These are phyloP conservation scores for Aspergillus neotritici DNA, from an alignment of 2,329 filamentous ascomycete species.

Conservation along the genomic window DNA sequence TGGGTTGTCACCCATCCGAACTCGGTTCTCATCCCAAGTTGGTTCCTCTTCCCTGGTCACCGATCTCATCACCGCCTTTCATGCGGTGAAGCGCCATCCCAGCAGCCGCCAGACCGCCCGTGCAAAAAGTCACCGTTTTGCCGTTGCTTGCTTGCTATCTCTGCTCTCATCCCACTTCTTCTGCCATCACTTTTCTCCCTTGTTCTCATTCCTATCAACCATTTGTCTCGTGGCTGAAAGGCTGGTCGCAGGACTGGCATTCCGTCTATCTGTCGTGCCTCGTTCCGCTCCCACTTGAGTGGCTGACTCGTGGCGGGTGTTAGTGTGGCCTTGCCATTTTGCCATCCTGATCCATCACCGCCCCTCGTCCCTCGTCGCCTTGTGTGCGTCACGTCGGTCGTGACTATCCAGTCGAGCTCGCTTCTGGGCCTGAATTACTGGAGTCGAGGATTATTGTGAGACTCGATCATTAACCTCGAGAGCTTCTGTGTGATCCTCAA, in stretches of 20 bases:
- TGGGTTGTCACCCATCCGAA: no score
- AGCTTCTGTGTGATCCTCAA: constrained; percentile 1
- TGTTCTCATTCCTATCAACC: constrained; percentile 1
- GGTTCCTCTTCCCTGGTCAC: constrained; percentile 13
- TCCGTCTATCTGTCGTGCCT: no score
- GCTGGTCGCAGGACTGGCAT: no score
- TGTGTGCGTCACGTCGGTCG: neutral
- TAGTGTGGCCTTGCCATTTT: no score
- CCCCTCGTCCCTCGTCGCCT: neutral
- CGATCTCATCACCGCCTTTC: constrained; percentile 35
- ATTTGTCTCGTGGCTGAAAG: neutral
- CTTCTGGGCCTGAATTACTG: constrained; percentile 2
- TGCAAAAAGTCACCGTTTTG: constrained; percentile 27
- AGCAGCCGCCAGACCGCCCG: constrained; percentile 31
- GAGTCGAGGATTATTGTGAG: neutral
- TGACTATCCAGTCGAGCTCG: neutral
- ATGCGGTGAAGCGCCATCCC: constrained; percentile 33
- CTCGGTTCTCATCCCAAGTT: neutral
- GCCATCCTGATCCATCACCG: no score
- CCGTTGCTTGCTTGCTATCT: constrained; percentile 22
- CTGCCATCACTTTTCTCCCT: constrained; percentile 4
- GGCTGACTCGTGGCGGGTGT: no score
- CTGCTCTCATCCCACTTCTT: constrained; percentile 18
- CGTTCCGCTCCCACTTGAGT: no score
- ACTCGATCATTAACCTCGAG: neutral